phyloP scores from a whole-genome alignment of 331 rosid genomes.

The Erythrophleum ivorense region DNA sequence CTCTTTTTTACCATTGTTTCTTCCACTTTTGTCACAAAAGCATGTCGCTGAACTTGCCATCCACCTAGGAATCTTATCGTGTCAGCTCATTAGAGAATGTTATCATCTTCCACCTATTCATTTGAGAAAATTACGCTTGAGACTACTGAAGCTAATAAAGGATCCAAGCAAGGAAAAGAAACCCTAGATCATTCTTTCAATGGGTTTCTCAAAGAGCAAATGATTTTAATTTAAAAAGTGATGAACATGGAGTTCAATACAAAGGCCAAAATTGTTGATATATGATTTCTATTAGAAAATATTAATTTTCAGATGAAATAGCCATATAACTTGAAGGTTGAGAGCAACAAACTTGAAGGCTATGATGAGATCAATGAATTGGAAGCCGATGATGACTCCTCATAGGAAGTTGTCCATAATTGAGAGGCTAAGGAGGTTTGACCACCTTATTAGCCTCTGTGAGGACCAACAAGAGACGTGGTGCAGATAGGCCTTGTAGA shows the following conservation, averaged over 20 bases:
- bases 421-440: no score
- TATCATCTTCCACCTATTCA: slow-evolving; percentile 69
- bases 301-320: no score
- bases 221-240: slow-evolving; percentile 47
- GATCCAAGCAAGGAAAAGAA: slow-evolving; percentile 26
- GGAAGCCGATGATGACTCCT: no score
- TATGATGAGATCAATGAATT: no score
- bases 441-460: no score
- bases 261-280: slow-evolving; percentile 50
- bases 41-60: slow-evolving; percentile 28
- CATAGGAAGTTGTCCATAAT: no score
- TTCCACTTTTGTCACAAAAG: background rate
- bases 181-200: slow-evolving; percentile 49
- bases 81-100: slow-evolving; percentile 61
- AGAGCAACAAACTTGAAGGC: no score
- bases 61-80: slow-evolving; percentile 41
- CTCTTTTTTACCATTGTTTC: no score
- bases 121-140: slow-evolving; percentile 38
- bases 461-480: no score
- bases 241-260: slow-evolving; percentile 41
- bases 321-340: no score
- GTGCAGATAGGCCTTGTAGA: no score
- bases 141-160: slow-evolving; percentile 15
- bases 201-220: slow-evolving; percentile 64
- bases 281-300: no score